Conservation (phyloP, 306 rosid species). For the Purshia tridentata region DNA sequence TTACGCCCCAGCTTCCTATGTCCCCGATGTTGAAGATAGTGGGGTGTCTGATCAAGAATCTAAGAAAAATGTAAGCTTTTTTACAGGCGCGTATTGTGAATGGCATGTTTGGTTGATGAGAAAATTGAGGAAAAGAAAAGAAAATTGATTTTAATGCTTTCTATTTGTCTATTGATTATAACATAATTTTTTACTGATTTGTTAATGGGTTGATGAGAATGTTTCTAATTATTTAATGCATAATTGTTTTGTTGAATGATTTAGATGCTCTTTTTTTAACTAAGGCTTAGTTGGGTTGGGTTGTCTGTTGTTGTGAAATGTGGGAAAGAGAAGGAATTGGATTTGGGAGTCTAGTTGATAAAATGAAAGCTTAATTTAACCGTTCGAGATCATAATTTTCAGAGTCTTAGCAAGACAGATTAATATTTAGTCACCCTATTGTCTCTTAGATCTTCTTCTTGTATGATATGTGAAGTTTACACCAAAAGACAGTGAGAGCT, state of each 20-base stretch:
- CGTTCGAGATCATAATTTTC: neutral
- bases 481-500: neutral
- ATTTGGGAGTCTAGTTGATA: neutral
- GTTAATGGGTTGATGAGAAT: neutral
- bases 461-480: neutral
- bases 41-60: slow-evolving; percentile 32
- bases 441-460: neutral
- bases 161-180: slow-evolving; percentile 14
- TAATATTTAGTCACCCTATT: neutral
- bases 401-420: neutral
- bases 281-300: neutral
- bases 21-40: slow-evolving; percentile 72
- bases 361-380: neutral
- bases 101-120: slow-evolving; percentile 18
- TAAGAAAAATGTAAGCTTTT: slow-evolving; percentile 53
- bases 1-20: slow-evolving; percentile 61
- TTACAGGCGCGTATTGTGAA: neutral
- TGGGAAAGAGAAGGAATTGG: slow-evolving; percentile 3
- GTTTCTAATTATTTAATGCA: neutral
- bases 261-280: neutral
- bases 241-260: neutral
- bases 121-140: neutral
- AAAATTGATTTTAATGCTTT: slow-evolving; percentile 12
- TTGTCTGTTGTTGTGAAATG: neutral
- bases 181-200: neutral